Conservation (phyloP, 192 early-diverging fungal genomes). For the Nowakowskiella sp. region DNA sequence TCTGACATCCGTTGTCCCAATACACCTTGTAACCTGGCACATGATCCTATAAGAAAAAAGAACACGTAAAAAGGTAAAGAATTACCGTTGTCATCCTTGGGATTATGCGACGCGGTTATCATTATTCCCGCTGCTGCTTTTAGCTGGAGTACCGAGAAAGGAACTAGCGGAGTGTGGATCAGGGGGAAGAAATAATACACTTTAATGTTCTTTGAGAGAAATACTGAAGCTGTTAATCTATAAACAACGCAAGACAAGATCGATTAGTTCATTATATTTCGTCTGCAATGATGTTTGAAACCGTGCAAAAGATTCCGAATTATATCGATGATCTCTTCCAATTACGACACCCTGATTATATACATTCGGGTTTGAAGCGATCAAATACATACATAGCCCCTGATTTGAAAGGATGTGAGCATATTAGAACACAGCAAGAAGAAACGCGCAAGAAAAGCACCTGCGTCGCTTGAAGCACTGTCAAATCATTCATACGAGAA, state of each 20-base stretch:
- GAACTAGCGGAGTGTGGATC: conserved; percentile 83
- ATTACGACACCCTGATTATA: conserved; percentile 74
- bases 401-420: conserved; percentile 5
- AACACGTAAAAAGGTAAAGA: conserved; percentile 74
- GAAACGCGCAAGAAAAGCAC: conserved; percentile 13
- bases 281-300: not conserved
- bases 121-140: conserved; percentile 79
- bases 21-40: conserved; percentile 59
- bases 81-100: conserved; percentile 93
- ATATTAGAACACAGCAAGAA: not conserved
- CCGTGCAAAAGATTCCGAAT: conserved; percentile 69
- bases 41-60: conserved; percentile 1
- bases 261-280: not conserved
- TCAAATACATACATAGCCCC: conserved; percentile 67
- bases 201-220: conserved; percentile 65
- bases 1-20: conserved; percentile 86
- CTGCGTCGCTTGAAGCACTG: conserved; percentile 89
- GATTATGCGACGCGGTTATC: conserved; percentile 92
- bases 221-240: conserved; percentile 70
- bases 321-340: conserved; percentile 90
- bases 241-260: not conserved
- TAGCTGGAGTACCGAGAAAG: conserved; percentile 73
- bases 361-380: conserved; percentile 46
- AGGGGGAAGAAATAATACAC: conserved; percentile 68
- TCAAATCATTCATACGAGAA: conserved; percentile 85